Conservation (phyloP, 192 early-diverging fungal genomes). For the Rhizoclosmatium sp. region DNA sequence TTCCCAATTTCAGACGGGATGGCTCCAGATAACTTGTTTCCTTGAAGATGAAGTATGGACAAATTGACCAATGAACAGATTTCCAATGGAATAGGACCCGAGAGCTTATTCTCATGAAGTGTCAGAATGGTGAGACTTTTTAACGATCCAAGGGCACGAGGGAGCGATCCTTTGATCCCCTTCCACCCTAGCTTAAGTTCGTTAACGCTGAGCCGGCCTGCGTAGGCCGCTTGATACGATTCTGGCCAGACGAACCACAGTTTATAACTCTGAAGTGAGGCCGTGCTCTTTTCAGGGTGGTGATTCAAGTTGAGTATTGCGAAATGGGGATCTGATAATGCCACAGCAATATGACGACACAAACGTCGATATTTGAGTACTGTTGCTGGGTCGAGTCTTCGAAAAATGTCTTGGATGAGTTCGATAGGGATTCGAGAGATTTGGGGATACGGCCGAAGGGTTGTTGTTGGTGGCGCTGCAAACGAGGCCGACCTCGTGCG, state of each 20-base stretch:
- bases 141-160: background rate
- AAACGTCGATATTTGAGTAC: background rate
- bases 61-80: background rate
- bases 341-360: background rate
- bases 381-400: background rate
- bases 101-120: background rate
- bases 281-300: background rate
- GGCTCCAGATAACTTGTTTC: background rate
- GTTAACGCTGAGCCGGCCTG: background rate
- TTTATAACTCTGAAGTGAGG: background rate
- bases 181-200: background rate
- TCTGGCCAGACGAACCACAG: slow-evolving; percentile 5
- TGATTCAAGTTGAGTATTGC: background rate
- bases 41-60: background rate
- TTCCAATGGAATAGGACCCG: background rate
- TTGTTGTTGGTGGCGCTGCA: background rate
- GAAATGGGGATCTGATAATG: background rate
- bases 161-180: background rate
- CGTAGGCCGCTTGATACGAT: background rate
- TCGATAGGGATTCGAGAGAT: background rate
- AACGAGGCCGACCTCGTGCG: too few relatives aligned
- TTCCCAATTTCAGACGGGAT: background rate
- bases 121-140: background rate
- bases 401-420: slow-evolving; percentile 1
- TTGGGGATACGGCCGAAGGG: background rate